phyloP scores from a whole-genome alignment of 352 stramenopile genomes.

The Globisporangium emineosum region DNA sequence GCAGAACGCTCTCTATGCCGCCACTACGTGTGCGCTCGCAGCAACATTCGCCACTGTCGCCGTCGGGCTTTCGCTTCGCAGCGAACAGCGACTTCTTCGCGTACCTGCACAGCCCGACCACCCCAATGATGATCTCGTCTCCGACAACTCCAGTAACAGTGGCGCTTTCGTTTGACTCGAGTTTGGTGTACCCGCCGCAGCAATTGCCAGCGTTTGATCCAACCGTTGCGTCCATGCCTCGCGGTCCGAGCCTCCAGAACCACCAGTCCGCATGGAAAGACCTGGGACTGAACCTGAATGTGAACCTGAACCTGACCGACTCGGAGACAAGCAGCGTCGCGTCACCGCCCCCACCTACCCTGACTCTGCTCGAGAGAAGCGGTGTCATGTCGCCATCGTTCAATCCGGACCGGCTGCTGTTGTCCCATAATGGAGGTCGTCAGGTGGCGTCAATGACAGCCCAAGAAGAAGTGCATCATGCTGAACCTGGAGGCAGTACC shows the following conservation, averaged over 20 bases:
- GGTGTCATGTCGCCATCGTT: conserved; percentile 2
- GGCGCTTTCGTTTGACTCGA: background rate
- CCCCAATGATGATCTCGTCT: conserved; percentile 6
- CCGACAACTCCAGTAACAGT: background rate
- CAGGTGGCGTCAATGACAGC: background rate
- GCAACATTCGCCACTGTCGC: conserved; percentile 10
- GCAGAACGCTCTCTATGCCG: background rate
- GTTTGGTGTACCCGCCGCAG: background rate
- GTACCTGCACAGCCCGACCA: conserved; percentile 3
- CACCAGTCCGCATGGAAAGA: conserved; percentile 54
- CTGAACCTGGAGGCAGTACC: background rate
- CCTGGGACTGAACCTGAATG: conserved; percentile 25
- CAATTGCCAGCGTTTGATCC: background rate
- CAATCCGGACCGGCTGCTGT: conserved; percentile 1
- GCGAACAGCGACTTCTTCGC: background rate
- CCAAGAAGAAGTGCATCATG: background rate
- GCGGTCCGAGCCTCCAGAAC: conserved; percentile 45
- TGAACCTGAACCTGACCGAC: conserved; percentile 26
- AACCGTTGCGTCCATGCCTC: background rate
- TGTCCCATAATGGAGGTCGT: too few relatives aligned
- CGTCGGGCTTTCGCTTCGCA: background rate
- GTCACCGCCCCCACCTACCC: conserved; percentile 1
- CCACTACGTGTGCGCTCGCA: conserved; percentile 5
- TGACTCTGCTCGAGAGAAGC: background rate
- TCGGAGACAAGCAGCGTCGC: conserved; percentile 19